Conservation (phyloP, 192 early-diverging fungal genomes). For the Radiomyces spectabilis region DNA sequence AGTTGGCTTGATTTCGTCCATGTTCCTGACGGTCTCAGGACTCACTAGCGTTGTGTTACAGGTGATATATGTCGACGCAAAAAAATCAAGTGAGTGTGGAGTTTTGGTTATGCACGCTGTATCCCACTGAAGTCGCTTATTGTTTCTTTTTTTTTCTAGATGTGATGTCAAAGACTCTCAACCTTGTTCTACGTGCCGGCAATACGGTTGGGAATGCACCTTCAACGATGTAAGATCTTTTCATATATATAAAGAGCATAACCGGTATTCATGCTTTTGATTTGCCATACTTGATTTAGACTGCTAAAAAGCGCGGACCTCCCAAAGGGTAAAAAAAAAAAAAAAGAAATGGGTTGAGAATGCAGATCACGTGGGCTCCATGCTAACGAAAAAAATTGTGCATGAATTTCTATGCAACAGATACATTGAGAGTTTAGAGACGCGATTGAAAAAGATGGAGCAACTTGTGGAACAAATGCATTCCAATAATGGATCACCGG, state of each 20-base stretch:
- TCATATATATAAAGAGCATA: not conserved
- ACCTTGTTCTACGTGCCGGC: slow-evolving; percentile 24
- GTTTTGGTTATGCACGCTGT: not conserved
- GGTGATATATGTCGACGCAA: slow-evolving; percentile 28
- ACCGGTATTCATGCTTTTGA: not conserved
- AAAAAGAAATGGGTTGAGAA: no score
- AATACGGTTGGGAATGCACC: slow-evolving; percentile 26
- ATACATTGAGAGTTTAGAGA: slow-evolving; percentile 26
- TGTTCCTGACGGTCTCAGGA: no score
- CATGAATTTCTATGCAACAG: not conserved
- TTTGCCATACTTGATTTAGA: not conserved
- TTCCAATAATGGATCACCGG: not conserved
- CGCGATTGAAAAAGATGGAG: slow-evolving; percentile 22
- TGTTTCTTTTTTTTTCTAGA: not conserved
- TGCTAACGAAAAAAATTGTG: no score
- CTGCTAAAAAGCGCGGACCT: slow-evolving; percentile 19
- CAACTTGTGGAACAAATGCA: slow-evolving; percentile 8
- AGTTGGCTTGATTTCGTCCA: no score
- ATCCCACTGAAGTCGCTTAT: not conserved
- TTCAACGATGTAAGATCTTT: slow-evolving; percentile 17
- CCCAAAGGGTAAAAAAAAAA: slow-evolving; percentile 22
- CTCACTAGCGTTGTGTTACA: not conserved
- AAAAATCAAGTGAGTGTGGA: slow-evolving; percentile 20
- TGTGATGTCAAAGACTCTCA: slow-evolving; percentile 20
- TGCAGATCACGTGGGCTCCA: no score